A percentile compares a stretch with the other conserved stretches of the same genome.
phyloP scores from a whole-genome alignment of 1,139 yeast genomes.

The Pichia sp. region DNA sequence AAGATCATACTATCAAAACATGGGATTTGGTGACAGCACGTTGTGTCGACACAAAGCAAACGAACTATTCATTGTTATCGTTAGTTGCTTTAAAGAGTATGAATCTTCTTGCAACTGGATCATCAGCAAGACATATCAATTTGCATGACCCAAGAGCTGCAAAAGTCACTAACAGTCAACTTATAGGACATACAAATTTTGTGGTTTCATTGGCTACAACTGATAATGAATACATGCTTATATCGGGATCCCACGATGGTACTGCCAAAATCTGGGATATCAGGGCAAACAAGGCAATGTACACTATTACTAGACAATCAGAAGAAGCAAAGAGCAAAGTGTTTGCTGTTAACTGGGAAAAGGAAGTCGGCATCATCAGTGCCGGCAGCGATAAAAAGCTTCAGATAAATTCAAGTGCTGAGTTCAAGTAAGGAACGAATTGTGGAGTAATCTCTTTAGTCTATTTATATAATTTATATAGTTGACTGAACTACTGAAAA shows the following conservation, averaged over 20 bases:
- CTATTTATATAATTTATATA: not conserved
- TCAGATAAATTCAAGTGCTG: slow-evolving; percentile 58
- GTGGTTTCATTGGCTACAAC: slow-evolving; percentile 79
- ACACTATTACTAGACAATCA: slow-evolving; percentile 64
- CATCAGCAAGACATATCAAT: slow-evolving; percentile 92
- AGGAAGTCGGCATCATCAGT: slow-evolving; percentile 74
- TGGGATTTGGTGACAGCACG: slow-evolving; percentile 90
- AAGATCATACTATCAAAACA: slow-evolving; percentile 90
- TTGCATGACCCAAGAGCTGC: slow-evolving; percentile 84
- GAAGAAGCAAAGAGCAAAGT: slow-evolving; percentile 53
- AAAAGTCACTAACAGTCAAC: slow-evolving; percentile 58
- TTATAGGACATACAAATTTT: slow-evolving; percentile 87
- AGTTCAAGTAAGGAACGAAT: slow-evolving; percentile 19
- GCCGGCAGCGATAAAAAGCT: slow-evolving; percentile 94
- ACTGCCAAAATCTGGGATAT: slow-evolving; percentile 95
- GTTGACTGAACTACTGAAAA: not conserved
- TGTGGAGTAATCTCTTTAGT: not conserved
- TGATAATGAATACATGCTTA: slow-evolving; percentile 70
- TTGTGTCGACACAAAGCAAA: slow-evolving; percentile 80
- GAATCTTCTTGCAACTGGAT: slow-evolving; percentile 81
- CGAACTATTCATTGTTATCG: slow-evolving; percentile 82
- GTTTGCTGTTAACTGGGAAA: slow-evolving; percentile 84
- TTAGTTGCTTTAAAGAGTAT: slow-evolving; percentile 61
- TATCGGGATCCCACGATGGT: slow-evolving; percentile 93
- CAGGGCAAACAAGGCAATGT: slow-evolving; percentile 79